phyloP scores from a whole-genome alignment of 1,284 basidiomycete species.

The Polyporus tsugae region DNA sequence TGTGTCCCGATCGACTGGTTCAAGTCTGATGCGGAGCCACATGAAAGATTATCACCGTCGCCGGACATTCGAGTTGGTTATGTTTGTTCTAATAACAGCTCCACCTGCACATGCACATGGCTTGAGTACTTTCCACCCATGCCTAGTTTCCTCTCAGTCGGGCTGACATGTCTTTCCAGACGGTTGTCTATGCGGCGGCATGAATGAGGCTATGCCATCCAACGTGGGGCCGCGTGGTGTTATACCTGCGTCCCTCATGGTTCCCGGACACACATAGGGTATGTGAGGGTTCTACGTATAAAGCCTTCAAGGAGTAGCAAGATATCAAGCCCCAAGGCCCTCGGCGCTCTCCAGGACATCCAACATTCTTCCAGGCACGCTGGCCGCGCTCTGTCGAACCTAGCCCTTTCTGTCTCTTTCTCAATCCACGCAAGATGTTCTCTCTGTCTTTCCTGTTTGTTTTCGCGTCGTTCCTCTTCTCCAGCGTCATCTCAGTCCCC shows the following conservation, averaged over 20 bases:
- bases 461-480: conserved; percentile 28
- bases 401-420: too few species aligned
- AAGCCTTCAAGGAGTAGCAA: too few species aligned
- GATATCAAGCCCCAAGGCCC: not conserved
- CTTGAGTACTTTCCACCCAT: not conserved
- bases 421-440: conserved; percentile 23
- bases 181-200: not conserved
- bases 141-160: not conserved
- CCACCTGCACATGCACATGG: not conserved
- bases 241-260: not conserved
- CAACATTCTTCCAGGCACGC: not conserved
- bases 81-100: not conserved
- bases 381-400: too few species aligned
- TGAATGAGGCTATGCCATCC: not conserved
- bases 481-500: conserved; percentile 26
- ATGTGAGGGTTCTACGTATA: not conserved
- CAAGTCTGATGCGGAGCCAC: not conserved
- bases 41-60: conserved; percentile 1
- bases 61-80: not conserved
- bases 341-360: not conserved
- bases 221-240: conserved; percentile 5
- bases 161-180: conserved; percentile 1
- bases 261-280: too few species aligned
- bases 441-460: conserved; percentile 25
- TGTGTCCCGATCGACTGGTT: too few species aligned